Evolutionary conservation across 495 filamentous ascomycete genomes (phyloP).

Genomic region (Trichoderma virens): DNA sequence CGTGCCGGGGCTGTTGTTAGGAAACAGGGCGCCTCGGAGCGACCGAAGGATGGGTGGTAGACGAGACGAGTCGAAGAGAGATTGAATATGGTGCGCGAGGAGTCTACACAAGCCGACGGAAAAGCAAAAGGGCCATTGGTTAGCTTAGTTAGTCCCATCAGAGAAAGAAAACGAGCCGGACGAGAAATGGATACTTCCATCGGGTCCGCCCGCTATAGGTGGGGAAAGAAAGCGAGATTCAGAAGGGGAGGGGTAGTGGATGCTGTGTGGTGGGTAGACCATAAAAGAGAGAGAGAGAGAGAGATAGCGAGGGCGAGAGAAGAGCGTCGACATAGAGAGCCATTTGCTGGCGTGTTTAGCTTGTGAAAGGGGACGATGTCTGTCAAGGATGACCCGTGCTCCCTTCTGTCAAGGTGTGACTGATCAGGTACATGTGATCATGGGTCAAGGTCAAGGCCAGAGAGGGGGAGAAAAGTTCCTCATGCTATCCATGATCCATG

Average conservation of each 20-base stretch:
- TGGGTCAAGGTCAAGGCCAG: neutral
- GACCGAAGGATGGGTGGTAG: constrained; percentile 67
- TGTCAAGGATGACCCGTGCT: neutral
- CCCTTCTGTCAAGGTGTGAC: neutral
- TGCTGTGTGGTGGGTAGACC: neutral
- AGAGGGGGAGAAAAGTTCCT: neutral
- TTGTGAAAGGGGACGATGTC: neutral
- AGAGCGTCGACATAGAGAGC: neutral
- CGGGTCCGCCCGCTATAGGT: neutral
- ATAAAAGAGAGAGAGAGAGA: neutral
- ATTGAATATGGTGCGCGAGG: constrained; percentile 61
- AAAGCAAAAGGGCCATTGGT: neutral
- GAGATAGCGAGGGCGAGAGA: neutral
- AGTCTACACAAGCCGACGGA: constrained; percentile 45
- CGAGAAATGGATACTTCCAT: neutral
- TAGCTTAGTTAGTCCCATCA: constrained; percentile 3
- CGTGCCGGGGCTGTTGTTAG: constrained; percentile 56
- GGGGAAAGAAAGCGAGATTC: neutral
- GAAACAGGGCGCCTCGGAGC: constrained; percentile 68
- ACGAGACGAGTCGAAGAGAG: constrained; percentile 57
- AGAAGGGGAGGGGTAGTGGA: constrained; percentile 1
- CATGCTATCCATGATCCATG: neutral
- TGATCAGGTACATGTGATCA: neutral
- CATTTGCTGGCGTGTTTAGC: neutral
- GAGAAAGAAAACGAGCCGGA: neutral